Base-by-base conservation (phyloP, 495 filamentous ascomycete genomes). In the Aspergillus baeticus region DNA sequence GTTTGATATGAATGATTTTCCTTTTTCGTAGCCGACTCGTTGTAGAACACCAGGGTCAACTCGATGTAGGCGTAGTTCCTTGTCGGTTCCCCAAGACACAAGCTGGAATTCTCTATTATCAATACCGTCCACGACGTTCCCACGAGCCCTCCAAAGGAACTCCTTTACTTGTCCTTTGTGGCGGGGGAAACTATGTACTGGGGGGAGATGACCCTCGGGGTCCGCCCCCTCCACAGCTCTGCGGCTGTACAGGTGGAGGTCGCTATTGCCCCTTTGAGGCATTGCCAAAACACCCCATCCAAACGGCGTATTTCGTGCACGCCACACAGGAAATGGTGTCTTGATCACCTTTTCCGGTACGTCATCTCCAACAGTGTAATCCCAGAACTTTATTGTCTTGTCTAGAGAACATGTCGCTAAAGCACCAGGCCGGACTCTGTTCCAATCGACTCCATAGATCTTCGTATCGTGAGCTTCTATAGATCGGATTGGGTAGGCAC, bases 371-470 rank as follows among this genome's bases (percentile, higher is more conserved):
- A 81, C 79, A 6, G 73, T 80, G 60, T 90, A 93, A 68, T 96
- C 87, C 93, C 93, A 98, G 63, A 96, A 90, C 62, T 95, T 96
- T 68, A 98, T 90, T 8, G 89, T 95, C 63, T 87, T 89, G 65
- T 98, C 93, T 46, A 96, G 69, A 3, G 92, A 94, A 69, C 93
- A 96, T 10, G 93, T 98, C 5, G 89, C 82, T 23, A 98, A 67
- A 26, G 83, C 84, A 8, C 83, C 84, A 6, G 84, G 64, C 34
- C 85, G 77, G 0, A 87, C 85, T 58, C 93, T 81, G 65, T 94
- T 92, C 93, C 93, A 98, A 71, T 96, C 93, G 18, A 98, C 78
- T 11, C 93, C 93, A 68, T 96, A 96, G 37, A 98, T 96, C 67
- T 96, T 96, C 10, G 92, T 96, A n/a, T 84, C 84, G 65, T 98